phyloP scores from a whole-genome alignment of 768 basidiomycete genomes.

The Arthromyces matolae region DNA sequence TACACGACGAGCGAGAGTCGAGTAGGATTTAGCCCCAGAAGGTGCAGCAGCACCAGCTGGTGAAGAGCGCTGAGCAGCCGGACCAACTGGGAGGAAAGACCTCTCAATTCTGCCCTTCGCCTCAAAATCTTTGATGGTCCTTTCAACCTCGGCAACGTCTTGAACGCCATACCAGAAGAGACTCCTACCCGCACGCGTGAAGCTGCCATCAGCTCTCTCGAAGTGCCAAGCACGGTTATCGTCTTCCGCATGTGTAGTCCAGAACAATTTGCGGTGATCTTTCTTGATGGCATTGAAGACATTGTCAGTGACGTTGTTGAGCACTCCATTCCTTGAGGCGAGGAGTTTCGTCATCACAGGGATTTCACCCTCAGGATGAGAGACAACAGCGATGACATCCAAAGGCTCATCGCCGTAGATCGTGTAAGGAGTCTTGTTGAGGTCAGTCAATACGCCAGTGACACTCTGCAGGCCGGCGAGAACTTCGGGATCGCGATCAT shows the following conservation, averaged over 20 bases:
- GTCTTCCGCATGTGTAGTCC: conserved; percentile 96
- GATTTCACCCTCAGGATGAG: conserved; percentile 82
- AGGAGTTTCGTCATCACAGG: conserved; percentile 94
- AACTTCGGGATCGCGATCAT: conserved; percentile 94
- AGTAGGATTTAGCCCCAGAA: conserved; percentile 50
- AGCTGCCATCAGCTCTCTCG: conserved; percentile 95
- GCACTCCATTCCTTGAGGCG: conserved; percentile 79
- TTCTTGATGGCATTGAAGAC: conserved; percentile 96
- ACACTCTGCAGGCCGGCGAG: conserved; percentile 79
- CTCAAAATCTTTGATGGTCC: conserved; percentile 70
- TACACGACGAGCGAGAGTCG: conserved; percentile 50
- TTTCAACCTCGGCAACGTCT: conserved; percentile 89
- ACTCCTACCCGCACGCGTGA: conserved; percentile 89
- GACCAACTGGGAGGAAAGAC: conserved; percentile 85
- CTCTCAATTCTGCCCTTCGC: conserved; percentile 80
- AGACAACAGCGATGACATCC: conserved; percentile 91
- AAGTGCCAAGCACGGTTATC: conserved; percentile 99
- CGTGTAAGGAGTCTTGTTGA: conserved; percentile 82
- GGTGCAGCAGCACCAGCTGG: conserved; percentile 21
- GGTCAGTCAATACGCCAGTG: conserved; percentile 77
- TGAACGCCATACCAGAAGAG: conserved; percentile 98
- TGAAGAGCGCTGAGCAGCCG: conserved; percentile 49
- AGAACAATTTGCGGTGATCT: conserved; percentile 91
- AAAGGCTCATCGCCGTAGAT: conserved; percentile 99
- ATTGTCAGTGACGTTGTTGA: conserved; percentile 96